phyloP scores from a whole-genome alignment of 2,329 filamentous ascomycete genomes.

The Arthroderma uncinatum region DNA sequence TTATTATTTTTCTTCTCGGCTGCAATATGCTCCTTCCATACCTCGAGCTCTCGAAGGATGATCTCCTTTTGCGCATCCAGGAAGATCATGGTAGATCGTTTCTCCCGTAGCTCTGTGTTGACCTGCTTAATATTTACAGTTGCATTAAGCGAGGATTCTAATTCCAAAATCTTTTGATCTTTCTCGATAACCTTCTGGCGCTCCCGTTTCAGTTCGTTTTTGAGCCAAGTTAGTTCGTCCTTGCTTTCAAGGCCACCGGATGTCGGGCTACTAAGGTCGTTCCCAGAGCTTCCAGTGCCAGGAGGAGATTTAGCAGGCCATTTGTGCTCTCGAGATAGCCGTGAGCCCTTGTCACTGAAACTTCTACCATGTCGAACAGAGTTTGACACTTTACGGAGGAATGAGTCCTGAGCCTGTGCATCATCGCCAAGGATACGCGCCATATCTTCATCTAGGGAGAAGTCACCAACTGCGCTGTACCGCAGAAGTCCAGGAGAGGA shows the following conservation, averaged over 20 bases:
- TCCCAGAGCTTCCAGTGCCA: conserved; percentile 36
- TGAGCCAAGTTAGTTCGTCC: conserved; percentile 55
- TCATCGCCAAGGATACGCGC: conserved; percentile 73
- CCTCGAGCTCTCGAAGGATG: conserved; percentile 82
- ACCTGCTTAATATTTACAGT: conserved; percentile 58
- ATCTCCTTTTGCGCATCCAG: conserved; percentile 92
- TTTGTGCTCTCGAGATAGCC: conserved; percentile 49
- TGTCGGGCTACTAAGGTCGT: conserved; percentile 62
- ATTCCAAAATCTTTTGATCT: conserved; percentile 73
- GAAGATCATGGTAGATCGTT: conserved; percentile 88
- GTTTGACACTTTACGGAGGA: conserved; percentile 81
- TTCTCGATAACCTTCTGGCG: conserved; percentile 78
- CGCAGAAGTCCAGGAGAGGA: conserved; percentile 57
- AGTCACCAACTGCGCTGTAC: conserved; percentile 69
- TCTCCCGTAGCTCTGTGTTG: conserved; percentile 80
- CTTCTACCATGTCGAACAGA: conserved; percentile 87
- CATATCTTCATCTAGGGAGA: conserved; percentile 94
- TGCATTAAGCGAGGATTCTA: conserved; percentile 50
- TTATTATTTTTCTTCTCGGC: conserved; percentile 72
- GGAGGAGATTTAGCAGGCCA: conserved; percentile 58
- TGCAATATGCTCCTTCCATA: conserved; percentile 78
- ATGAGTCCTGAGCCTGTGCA: conserved; percentile 52
- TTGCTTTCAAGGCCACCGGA: conserved; percentile 45
- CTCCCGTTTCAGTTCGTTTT: conserved; percentile 65
- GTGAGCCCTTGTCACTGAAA: conserved; percentile 58